Evolutionary conservation across 2,329 filamentous ascomycete genomes (phyloP), one percentile per base, ranked within the genome.

Genomic region (Tolypocladium paradoxum): DNA sequence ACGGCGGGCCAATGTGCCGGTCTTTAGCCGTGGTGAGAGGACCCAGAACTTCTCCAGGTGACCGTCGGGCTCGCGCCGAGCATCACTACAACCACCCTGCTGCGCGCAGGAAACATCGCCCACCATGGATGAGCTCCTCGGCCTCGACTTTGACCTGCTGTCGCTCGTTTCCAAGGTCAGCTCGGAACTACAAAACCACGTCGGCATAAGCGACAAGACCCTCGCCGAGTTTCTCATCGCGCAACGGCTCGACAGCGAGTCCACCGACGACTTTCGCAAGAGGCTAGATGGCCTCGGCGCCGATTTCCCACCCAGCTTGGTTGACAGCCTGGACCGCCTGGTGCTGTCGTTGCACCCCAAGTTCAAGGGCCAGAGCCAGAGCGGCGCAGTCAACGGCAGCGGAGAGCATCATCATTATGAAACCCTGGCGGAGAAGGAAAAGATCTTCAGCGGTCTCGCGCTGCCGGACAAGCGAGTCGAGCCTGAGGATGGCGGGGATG

Each of bases 181-280:
- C 16, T 92, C 88, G 20, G 93, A 99, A 71, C 78, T 99, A 51
- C 87, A 95, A 63, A 99, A 99, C 65, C 89, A 99, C 71, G 73
- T 97, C 55, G 90, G 91, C 53, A 83, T 96, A 62, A 87, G 82
- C 67, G 91, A 99, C 72, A 96, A 95, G 71, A 96, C 90, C 6
- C 83, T 99, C 29, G 91, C 93, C 61, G 93, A 99, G 70, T 99
- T 96, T 66, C 83, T 99, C 63, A 96, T 99, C 65, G 88, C 88
- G 56, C 87, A 96, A 67, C 89, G 95, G 62, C 72, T 86, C 67
- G 82, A 91, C 78, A 87, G 84, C 73, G 78, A 76, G 50, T 79
- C 79, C 31, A 76, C 88, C 53, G 70, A 78, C 51, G 84, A 87
- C 31, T 99, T 97, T 74, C 87, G 87, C 72, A 74, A 76, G 59